A percentile compares a stretch with the other conserved stretches of the same genome.
phyloP scores from a whole-genome alignment of 495 filamentous ascomycete genomes.

The Paragyromitra xinjiangensis region DNA sequence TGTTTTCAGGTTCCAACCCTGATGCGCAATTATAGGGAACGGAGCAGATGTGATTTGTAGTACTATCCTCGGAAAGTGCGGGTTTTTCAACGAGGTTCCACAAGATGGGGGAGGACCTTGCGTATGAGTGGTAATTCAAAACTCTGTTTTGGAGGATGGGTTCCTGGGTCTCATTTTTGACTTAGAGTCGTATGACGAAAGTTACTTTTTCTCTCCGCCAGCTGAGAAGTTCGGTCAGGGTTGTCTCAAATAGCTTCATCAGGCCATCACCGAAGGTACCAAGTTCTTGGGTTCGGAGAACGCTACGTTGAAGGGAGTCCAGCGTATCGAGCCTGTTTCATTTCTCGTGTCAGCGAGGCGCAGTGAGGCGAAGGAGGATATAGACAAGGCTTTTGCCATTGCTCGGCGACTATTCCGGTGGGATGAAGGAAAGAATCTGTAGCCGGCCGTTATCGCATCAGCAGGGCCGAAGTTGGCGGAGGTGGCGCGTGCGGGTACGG shows the following conservation, averaged over 20 bases:
- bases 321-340: conserved; percentile 84
- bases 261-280: conserved; percentile 88
- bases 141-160: too few relatives aligned
- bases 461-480: conserved; percentile 95
- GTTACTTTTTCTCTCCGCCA: conserved; percentile 74
- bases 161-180: too few relatives aligned
- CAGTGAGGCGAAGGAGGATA: neutral
- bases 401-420: conserved; percentile 79
- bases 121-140: conserved; percentile 68
- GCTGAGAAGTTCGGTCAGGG: conserved; percentile 77
- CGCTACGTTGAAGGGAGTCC: conserved; percentile 88
- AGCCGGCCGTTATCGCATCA: conserved; percentile 81
- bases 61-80: conserved; percentile 91
- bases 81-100: conserved; percentile 93
- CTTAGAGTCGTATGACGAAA: too few relatives aligned
- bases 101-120: conserved; percentile 86
- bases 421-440: conserved; percentile 81
- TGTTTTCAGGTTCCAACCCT: too few relatives aligned
- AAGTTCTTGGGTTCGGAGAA: conserved; percentile 94
- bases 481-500: conserved; percentile 73
- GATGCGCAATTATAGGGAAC: too few relatives aligned
- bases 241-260: conserved; percentile 90
- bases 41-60: too few relatives aligned
- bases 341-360: neutral
- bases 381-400: conserved; percentile 64